A percentile compares a stretch with the other conserved stretches of the same genome.
Conservation (phyloP, 2,329 filamentous ascomycete species). For the Diaporthe ampelina region DNA sequence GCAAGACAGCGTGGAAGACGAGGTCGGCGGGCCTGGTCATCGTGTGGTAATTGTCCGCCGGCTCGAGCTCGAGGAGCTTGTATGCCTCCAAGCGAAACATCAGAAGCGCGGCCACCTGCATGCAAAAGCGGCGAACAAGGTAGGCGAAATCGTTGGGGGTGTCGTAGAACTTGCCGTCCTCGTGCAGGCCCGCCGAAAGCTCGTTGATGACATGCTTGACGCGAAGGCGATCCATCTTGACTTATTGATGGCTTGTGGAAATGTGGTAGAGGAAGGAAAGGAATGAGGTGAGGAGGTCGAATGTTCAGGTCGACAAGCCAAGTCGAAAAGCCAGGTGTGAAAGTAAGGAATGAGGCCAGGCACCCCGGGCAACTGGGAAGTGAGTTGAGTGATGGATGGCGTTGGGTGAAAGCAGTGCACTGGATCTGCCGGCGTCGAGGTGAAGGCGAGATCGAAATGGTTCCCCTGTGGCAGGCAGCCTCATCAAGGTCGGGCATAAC, state of each 20-base stretch:
- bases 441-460: neutral
- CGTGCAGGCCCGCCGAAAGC: neutral
- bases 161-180: neutral
- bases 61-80: neutral
- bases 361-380: too few relatives aligned
- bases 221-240: neutral
- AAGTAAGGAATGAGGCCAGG: too few relatives aligned
- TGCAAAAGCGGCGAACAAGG: neutral
- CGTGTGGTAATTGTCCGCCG: neutral
- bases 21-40: neutral
- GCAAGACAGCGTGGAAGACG: neutral
- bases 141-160: neutral
- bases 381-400: neutral
- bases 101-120: neutral
- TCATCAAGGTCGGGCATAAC: neutral
- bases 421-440: neutral
- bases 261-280: neutral
- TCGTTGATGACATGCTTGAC: neutral
- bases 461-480: constrained; percentile 5
- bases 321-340: too few relatives aligned
- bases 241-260: neutral
- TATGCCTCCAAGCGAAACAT: neutral
- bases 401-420: too few relatives aligned
- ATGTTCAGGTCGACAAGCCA: too few relatives aligned
- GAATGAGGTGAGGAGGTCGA: too few relatives aligned